Base-by-base conservation (phyloP, 371 early-diverging fungal genomes). In the Mycotypha africana region DNA sequence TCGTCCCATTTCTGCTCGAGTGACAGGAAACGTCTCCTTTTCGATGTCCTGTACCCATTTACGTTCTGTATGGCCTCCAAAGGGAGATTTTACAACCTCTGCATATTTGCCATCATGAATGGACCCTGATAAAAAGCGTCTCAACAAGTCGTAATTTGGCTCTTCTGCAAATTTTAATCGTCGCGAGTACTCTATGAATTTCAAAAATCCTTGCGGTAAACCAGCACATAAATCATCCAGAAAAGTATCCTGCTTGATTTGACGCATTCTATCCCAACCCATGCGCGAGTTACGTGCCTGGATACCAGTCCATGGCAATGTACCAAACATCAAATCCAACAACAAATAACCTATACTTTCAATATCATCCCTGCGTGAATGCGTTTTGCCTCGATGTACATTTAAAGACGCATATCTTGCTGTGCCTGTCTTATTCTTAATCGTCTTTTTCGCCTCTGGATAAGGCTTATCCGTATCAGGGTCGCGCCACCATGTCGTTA, bases 131-230 rank as follows among this genome's bases (percentile, higher is more conserved):
- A 84, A 47, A 17, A 71, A 52, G 11, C 51, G 57, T 15, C 74
- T 60, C 16, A 81, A 45, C 16, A 68, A 53, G 24, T 84, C 85
- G 64, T 99, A 99, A 61, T 98, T 88, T 3, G 98, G 98, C 23
- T 82, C 78, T 49, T 97, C 93, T 36, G 87, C 83, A 62, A 94
- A 98, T 37, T 76, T 79, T 38, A 97, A 75, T 31, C 72, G 69
- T 45, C 95, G 68, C 1, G 88, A 76, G 54, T 97, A 95, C 1
- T 78, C 76, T 19, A 84, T 65, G 45, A 68, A 82, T 24, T 74
- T 81, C 51, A 80, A 54, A 16, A 82, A 60, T 0, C 78, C 83
- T 31, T 48, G 47, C 5, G 83, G 83, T 7, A 76, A 43, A 0
- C 79, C 83, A 5, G 71, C 76, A 46, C 78, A 79, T 15, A 82